Evolutionary conservation across 2,329 filamentous ascomycete species (phyloP), one percentile per base, ranked within the genome.

Genomic region (Bipolaris oryzae): DNA sequence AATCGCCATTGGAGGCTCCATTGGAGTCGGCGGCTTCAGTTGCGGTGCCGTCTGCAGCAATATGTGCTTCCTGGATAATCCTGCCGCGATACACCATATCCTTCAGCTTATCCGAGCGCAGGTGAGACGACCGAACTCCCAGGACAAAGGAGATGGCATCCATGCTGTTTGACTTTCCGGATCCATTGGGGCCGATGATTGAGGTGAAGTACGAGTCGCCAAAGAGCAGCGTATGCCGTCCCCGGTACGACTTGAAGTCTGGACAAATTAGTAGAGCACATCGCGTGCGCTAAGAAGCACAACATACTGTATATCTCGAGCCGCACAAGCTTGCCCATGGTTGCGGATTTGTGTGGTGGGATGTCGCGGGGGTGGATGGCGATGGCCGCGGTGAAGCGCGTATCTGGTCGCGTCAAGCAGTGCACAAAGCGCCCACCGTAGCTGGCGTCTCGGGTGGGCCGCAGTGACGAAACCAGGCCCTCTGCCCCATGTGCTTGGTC

Each of bases 221-320:
- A 71, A 99, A 97, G 50, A 97, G 86, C 42, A 99, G 87, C 58
- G 87, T 89, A 80, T 99, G 95, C 71, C 97, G 93, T 56, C 93
- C 95, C 78, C 96, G 96, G 82, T 99, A 99, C 69, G 95, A 98
- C 81, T 99, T 99, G 87, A 99, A 99, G 82, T 99, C 91, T 95
- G 71, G 25, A 43, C 54, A 46, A 39, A 58, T 60, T 54, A 61
- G 59, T 46, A 46, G 34, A 50, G 67, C 59, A 20, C 44, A 39
- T 50, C 51, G 41, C 42, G 48, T 57, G 55, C 39, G 55, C 31
- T 56, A 41, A 34, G n/a, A 28, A 3, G 21, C 4, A 7, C 21
- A 88, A 64, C 45, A 21, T 82, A 95, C 92, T 97, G 81, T 90
- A 96, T 61, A 99, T 84, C 83, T 98, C 94, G 50, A 99, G 87